Evolutionary conservation across 345 rosid species (phyloP), one percentile per base, ranked within the genome.

Genomic region (Limnanthes douglasii): DNA sequence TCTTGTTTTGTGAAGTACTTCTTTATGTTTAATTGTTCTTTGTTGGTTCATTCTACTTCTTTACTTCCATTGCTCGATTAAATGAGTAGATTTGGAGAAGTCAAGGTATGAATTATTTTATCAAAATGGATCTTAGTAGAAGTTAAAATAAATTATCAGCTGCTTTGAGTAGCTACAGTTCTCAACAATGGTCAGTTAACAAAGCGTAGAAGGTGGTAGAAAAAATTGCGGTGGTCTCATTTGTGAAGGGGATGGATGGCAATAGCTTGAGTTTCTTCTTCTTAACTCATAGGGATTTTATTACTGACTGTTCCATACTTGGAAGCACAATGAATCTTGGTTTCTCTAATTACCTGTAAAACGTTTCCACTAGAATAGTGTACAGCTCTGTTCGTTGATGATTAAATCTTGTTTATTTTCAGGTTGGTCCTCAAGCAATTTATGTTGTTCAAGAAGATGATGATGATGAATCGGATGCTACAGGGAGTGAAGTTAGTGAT

Each of bases 371-470:
- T n/a, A n/a, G 2, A 28, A 28, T 10, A 3, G 6, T 5, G 3
- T 15, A 23, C 37, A 42, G 15, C 7, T 9, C 21, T 19, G 24
- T 40, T 40, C 37, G 10, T 48, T 34, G 39, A 30, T 41, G 46
- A 34, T 41, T 27, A n/a, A n/a, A 24, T 46, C 34, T 43, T 29
- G 31, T 23, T 53, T 46, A 20, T 31, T 34, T n/a, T 31, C 45
- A 88, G 97, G 99, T 92, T 62, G 99, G 99, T 42, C 99, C 99
- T 60, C 83, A 92, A 56, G 94, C 90, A 61, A 69, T 92, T 57
- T 85, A 69, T 52, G 99, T 85, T 36, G 94, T 92, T 49, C 73
- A 73, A 29, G 69, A 81, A 40, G 92, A 79, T 50, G 90, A 78
- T 32, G 72, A 68, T 39, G 81, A 71, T 37, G 72, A 66, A 40